Conservation (phyloP, 371 early-diverging fungal genomes). For the Mortierella sp. region DNA sequence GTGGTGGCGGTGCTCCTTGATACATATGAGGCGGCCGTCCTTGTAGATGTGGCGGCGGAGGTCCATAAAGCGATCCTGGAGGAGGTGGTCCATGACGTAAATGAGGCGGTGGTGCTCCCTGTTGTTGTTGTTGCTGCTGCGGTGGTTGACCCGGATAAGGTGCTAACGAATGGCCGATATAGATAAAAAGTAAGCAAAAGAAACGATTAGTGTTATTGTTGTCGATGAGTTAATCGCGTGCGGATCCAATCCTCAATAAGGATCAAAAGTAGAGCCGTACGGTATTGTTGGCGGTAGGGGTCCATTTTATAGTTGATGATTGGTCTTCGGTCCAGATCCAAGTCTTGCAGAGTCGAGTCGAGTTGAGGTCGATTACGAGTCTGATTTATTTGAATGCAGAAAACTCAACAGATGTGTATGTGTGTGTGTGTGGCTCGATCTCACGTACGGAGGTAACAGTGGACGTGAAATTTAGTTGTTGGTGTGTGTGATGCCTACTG, state of each 20-base stretch:
- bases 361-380: constrained; percentile 5
- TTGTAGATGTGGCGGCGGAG: constrained; percentile 41
- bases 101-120: constrained; percentile 1
- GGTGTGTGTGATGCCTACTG: not conserved
- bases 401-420: not conserved
- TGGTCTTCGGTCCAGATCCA: constrained; percentile 2
- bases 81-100: constrained; percentile 11
- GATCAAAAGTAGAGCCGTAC: constrained; percentile 13
- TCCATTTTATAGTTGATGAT: constrained; percentile 25
- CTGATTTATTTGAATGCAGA: constrained; percentile 1
- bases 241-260: not conserved
- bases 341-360: not conserved
- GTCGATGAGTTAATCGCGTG: not conserved
- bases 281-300: constrained; percentile 55
- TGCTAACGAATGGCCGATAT: constrained; percentile 20
- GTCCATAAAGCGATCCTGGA: constrained; percentile 27
- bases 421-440: constrained; percentile 5
- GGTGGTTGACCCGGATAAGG: constrained; percentile 51
- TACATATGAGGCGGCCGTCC: constrained; percentile 41
- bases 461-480: constrained; percentile 1
- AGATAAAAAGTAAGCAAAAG: not conserved
- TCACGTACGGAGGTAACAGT: constrained; percentile 9
- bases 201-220: not conserved
- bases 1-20: constrained; percentile 33
- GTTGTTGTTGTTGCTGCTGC: constrained; percentile 27